These are phyloP conservation scores for Lachancea sp. DNA, from an alignment of 805 yeast genomes.

Conservation along the genomic window DNA sequence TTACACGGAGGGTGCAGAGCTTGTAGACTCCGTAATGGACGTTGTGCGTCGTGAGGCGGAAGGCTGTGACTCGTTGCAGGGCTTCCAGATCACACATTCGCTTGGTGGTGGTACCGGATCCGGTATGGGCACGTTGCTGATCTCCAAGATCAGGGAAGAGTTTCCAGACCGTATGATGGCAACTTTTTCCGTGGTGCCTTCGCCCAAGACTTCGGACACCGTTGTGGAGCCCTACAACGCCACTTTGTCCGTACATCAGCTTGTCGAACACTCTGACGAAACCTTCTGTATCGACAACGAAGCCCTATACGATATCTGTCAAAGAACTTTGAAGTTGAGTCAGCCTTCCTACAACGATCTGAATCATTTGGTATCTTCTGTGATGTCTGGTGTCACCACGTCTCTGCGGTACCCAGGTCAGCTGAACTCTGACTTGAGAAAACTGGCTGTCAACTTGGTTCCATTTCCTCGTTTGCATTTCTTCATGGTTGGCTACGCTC, in stretches of 20 bases:
- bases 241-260: slow-evolving; percentile 81
- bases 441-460: slow-evolving; percentile 87
- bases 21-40: slow-evolving; percentile 83
- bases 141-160: slow-evolving; percentile 83
- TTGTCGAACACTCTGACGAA: slow-evolving; percentile 86
- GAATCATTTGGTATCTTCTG: slow-evolving; percentile 78
- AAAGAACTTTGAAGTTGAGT: slow-evolving; percentile 70
- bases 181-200: slow-evolving; percentile 87
- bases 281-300: slow-evolving; percentile 94
- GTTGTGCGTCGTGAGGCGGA: slow-evolving; percentile 91
- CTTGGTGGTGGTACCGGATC: slow-evolving; percentile 94
- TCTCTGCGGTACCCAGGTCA: slow-evolving; percentile 94
- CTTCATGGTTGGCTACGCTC: slow-evolving; percentile 94
- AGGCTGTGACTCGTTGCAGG: slow-evolving; percentile 87
- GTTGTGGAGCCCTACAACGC: slow-evolving; percentile 96
- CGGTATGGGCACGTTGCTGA: slow-evolving; percentile 88
- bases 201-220: slow-evolving; percentile 86
- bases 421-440: slow-evolving; percentile 85
- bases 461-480: slow-evolving; percentile 95
- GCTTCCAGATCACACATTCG: slow-evolving; percentile 84
- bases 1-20: slow-evolving; percentile 94
- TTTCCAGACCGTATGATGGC: slow-evolving; percentile 96
- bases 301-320: slow-evolving; percentile 86
- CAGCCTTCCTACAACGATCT: slow-evolving; percentile 76
- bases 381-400: slow-evolving; percentile 94